Base-by-base conservation (phyloP, 495 filamentous ascomycete genomes). In the Trichodelitschia bisporula region DNA sequence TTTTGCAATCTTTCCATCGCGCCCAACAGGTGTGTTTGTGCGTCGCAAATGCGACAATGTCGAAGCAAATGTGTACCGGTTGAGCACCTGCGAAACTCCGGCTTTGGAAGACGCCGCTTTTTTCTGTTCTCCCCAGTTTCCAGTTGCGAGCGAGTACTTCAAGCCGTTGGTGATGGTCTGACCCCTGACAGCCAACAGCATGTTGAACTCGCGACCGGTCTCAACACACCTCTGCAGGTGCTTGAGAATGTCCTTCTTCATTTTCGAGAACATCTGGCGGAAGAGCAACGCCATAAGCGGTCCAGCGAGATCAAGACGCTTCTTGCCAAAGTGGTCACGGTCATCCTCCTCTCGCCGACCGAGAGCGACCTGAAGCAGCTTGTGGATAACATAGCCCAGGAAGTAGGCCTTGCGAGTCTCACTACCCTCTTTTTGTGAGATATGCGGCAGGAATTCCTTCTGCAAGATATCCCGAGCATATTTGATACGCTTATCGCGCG, bases 61-160 rank as follows among this genome's bases (percentile, higher is more conserved):
- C 18, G 89, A 95, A 13, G 89, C 74, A 45, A 86, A 99, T 0
- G 89, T 95, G 45, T 95, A 95, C 43, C 86, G 69, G 59, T 92
- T 95, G 32, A 99, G 59, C 53, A 99, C 89, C 53, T 99, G 86
- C 6, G 84, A 93, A 18, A 99, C 86, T 55, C 86, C 86, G 30
- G 86, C 86, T 39, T 90, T 95, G 1, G 80, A 72, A 39, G 66
- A 74, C 39, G 74, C 76, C 13, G 86, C 84, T 59, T 95, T 95
- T 64, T 93, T 99, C 53, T 95, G 86, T 37, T 95, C 86, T 36
- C 89, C 89, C 86, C 86, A 99, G 51, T 99, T 99, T 34, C 86
- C 86, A 4, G 86, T 99, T n/a, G 86, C 83, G 26, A 99, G 62
- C 23, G 83, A 91, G 46, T 95, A 95, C 49, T 91, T 89, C 41